Percentiles rank a stretch among this genome's conserved stretches.
These are phyloP conservation scores for Irpex rosettiformis DNA, from an alignment of 1,284 basidiomycete genomes.

Conservation along the genomic window DNA sequence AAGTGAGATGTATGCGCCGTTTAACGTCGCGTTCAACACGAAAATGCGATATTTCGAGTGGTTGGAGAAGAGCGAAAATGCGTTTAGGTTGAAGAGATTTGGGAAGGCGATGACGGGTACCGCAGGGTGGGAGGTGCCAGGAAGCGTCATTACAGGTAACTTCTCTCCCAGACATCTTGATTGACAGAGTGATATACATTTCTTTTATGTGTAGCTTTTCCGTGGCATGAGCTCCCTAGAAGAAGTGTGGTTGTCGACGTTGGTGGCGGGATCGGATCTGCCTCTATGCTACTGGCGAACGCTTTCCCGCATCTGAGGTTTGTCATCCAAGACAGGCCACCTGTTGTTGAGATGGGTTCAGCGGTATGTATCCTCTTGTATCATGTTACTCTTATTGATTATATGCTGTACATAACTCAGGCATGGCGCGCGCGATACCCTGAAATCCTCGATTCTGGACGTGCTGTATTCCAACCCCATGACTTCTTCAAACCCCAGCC, in stretches of 20 bases:
- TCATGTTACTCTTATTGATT: neutral
- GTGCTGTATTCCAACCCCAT: constrained; percentile 62
- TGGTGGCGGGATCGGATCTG: constrained; percentile 74
- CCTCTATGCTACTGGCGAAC: constrained; percentile 61
- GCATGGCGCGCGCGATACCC: constrained; percentile 64
- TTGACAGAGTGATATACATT: no score
- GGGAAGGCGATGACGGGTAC: constrained; percentile 71
- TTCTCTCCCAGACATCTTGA: no score
- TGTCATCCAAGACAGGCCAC: constrained; percentile 65
- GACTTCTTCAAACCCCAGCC: constrained; percentile 72
- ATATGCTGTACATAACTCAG: constrained; percentile 15
- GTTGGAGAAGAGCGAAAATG: constrained; percentile 33
- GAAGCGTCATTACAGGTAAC: constrained; percentile 37
- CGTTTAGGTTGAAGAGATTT: constrained; percentile 52
- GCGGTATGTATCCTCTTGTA: constrained; percentile 31
- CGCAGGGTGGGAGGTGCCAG: constrained; percentile 54
- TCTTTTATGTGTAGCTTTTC: constrained; percentile 43
- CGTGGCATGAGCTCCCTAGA: constrained; percentile 55
- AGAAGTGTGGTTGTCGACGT: constrained; percentile 67
- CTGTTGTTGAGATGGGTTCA: constrained; percentile 59
- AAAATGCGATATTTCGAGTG: constrained; percentile 34
- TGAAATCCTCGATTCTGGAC: constrained; percentile 53
- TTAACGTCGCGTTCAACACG: constrained; percentile 33
- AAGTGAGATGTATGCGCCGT: constrained; percentile 30
- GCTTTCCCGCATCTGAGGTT: constrained; percentile 53